Evolutionary conservation across 495 filamentous ascomycete species (phyloP).

Genomic region (Penicillium riverlandense): DNA sequence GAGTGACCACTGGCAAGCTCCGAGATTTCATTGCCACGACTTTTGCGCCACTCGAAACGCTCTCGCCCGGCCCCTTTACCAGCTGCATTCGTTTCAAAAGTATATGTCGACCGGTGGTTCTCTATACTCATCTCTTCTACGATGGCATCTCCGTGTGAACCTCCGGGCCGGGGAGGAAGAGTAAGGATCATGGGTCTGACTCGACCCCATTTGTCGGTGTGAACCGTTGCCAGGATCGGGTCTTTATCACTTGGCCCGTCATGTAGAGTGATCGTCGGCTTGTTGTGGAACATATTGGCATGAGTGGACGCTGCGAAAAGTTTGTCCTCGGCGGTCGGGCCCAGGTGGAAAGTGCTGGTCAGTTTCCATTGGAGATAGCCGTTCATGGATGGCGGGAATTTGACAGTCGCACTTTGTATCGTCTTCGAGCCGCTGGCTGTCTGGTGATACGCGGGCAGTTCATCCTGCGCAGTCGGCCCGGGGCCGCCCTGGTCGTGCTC

Average conservation of each 20-base stretch:
- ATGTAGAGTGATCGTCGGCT: conserved; percentile 2
- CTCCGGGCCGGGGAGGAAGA: not conserved
- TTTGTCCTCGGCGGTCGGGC: conserved; percentile 10
- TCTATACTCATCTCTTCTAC: not conserved
- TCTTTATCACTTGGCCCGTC: conserved; percentile 5
- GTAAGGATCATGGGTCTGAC: not conserved
- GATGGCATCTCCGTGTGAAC: not conserved
- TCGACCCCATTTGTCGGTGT: conserved; percentile 1
- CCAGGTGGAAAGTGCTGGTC: conserved; percentile 9
- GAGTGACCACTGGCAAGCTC: conserved; percentile 5
- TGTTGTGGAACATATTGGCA: not conserved
- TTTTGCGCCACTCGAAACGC: conserved; percentile 8
- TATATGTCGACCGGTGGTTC: not conserved
- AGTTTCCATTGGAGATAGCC: conserved; percentile 12
- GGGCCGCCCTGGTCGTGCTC: no score
- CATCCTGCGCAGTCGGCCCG: no score
- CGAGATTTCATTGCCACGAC: conserved; percentile 10
- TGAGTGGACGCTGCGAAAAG: conserved; percentile 5
- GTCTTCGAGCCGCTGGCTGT: not conserved
- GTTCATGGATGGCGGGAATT: conserved; percentile 9
- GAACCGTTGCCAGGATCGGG: conserved; percentile 1
- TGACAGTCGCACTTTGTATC: conserved; percentile 2
- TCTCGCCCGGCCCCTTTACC: conserved; percentile 2
- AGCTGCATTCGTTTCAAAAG: not conserved
- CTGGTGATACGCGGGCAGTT: no score